Evolutionary conservation across 2,329 filamentous ascomycete genomes (phyloP).

Genomic region (Sporothrix brunneoviolacea): DNA sequence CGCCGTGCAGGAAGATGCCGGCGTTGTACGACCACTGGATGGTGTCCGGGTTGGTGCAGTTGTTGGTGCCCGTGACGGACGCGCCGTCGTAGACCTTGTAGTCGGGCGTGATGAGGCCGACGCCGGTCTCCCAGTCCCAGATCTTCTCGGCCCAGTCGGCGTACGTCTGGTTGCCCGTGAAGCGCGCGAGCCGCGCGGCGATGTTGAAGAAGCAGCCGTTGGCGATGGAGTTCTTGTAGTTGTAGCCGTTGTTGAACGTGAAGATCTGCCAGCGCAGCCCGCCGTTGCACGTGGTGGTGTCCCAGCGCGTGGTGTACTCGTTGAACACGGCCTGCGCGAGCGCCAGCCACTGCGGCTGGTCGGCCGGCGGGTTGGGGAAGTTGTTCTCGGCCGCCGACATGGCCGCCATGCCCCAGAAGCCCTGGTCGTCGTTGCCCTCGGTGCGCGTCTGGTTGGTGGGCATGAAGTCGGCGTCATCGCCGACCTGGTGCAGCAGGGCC

Average conservation of each 20-base stretch:
- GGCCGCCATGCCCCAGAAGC: constrained; percentile 79
- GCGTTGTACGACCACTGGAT: constrained; percentile 66
- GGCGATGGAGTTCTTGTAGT: constrained; percentile 63
- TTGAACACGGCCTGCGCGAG: constrained; percentile 76
- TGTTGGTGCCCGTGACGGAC: constrained; percentile 32
- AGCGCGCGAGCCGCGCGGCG: constrained; percentile 64
- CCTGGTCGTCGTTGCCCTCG: constrained; percentile 67
- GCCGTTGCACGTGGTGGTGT: constrained; percentile 58
- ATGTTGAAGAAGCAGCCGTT: constrained; percentile 67
- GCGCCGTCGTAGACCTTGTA: constrained; percentile 55
- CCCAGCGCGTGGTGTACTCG: constrained; percentile 66
- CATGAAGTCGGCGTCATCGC: constrained; percentile 57
- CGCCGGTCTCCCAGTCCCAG: constrained; percentile 56
- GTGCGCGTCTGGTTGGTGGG: constrained; percentile 57
- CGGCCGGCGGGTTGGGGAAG: constrained; percentile 59
- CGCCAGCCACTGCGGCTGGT: constrained; percentile 67
- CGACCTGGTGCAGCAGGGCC: constrained; percentile 55
- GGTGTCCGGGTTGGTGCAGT: constrained; percentile 47
- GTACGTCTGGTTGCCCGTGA: constrained; percentile 75
- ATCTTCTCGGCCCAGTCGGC: constrained; percentile 65
- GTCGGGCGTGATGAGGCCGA: constrained; percentile 49
- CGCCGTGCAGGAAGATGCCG: constrained; percentile 57
- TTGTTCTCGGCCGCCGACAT: constrained; percentile 72
- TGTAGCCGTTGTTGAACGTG: constrained; percentile 64
- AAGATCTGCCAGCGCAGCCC: constrained; percentile 85